Percentiles rank a stretch among this genome's conserved stretches.
These are phyloP conservation scores for Verticillium albo-atrum DNA, from an alignment of 2,329 filamentous ascomycete species.

Conservation along the genomic window DNA sequence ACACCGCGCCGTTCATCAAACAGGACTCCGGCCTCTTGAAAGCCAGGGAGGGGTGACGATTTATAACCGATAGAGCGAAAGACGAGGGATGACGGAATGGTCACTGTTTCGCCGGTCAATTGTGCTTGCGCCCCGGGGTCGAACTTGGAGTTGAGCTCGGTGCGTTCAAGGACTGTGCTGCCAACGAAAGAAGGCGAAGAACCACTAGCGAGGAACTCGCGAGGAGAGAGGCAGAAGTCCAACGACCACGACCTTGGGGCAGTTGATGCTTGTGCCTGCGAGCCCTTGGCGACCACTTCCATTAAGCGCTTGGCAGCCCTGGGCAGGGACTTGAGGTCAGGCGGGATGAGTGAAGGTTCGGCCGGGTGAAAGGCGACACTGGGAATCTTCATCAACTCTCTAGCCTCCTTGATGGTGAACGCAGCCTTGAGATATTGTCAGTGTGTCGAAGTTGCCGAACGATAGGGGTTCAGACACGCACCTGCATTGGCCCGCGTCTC, in stretches of 20 bases:
- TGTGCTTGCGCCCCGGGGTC: constrained; percentile 44
- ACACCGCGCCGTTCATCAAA: constrained; percentile 74
- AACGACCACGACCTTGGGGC: constrained; percentile 73
- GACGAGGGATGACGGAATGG: constrained; percentile 64
- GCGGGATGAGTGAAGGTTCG: constrained; percentile 61
- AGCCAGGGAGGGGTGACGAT: constrained; percentile 70
- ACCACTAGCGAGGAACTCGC: constrained; percentile 54
- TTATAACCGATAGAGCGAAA: constrained; percentile 97
- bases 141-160: constrained; percentile 49
- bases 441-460: background rate
- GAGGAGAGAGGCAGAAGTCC: constrained; percentile 79
- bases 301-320: constrained; percentile 73
- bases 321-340: constrained; percentile 63
- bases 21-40: constrained; percentile 67
- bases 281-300: constrained; percentile 76
- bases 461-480: constrained; percentile 25
- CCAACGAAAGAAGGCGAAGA: constrained; percentile 47
- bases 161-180: constrained; percentile 64
- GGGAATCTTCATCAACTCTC: constrained; percentile 78
- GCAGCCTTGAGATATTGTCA: constrained; percentile 57
- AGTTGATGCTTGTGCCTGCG: constrained; percentile 40
- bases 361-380: constrained; percentile 68
- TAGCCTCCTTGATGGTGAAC: constrained; percentile 91
- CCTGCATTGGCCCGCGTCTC: constrained; percentile 82
- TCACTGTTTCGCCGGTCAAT: constrained; percentile 42